These are phyloP conservation scores for Tricholoma matsutake DNA, from an alignment of 768 basidiomycete genomes.

Conservation along the genomic window DNA sequence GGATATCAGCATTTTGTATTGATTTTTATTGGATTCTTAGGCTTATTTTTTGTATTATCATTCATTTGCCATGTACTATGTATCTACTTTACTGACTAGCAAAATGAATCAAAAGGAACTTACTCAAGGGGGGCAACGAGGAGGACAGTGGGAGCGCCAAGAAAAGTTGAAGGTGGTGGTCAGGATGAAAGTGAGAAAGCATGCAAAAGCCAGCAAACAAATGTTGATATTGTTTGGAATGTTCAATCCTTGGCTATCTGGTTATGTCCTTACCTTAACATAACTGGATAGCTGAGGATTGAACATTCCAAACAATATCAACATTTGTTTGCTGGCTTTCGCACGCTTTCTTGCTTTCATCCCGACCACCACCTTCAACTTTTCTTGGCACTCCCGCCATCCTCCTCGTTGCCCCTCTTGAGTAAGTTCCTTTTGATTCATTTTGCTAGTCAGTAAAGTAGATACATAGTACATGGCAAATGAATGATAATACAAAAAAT, in stretches of 20 bases:
- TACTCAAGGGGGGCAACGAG: neutral
- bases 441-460: too few relatives aligned
- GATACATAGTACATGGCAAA: too few relatives aligned
- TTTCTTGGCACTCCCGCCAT: neutral
- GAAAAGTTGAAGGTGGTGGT: neutral
- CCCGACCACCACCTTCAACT: neutral
- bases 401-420: neutral
- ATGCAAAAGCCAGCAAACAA: neutral
- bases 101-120: neutral
- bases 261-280: too few relatives aligned
- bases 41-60: neutral
- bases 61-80: neutral
- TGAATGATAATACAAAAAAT: too few relatives aligned
- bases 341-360: neutral
- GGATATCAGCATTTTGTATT: neutral
- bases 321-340: neutral
- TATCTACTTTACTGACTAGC: neutral
- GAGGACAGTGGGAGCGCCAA: neutral
- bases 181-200: neutral
- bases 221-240: neutral
- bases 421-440: too few relatives aligned
- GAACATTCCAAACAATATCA: neutral
- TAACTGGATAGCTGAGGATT: neutral
- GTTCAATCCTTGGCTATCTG: neutral
- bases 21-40: neutral